Conservation (phyloP, 768 basidiomycete genomes). For the Gloeostereum incarnatum region DNA sequence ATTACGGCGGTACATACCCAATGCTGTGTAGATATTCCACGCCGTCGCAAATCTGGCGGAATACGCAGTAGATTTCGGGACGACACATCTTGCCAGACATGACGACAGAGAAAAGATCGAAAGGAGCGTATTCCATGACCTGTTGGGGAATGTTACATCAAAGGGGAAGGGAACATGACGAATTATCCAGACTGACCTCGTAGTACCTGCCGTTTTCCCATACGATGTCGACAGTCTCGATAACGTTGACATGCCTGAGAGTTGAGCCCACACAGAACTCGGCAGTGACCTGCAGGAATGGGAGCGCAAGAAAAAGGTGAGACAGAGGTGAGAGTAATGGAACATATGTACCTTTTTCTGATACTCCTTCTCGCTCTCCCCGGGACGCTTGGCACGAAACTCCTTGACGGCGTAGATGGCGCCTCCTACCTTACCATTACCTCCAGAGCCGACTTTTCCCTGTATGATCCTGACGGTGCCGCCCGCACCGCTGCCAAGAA, state of each 20-base stretch:
- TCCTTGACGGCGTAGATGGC: constrained; percentile 94
- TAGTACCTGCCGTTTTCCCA: constrained; percentile 97
- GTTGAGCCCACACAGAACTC: constrained; percentile 97
- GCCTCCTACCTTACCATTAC: constrained; percentile 72
- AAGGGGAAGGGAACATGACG: constrained; percentile 7
- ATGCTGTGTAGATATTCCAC: constrained; percentile 98
- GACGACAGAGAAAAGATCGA: constrained; percentile 97
- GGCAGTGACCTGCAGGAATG: too few relatives aligned
- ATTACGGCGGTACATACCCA: too few relatives aligned
- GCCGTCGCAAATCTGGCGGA: constrained; percentile 96
- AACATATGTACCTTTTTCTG: too few relatives aligned
- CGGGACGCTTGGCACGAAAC: constrained; percentile 81
- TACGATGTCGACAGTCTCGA: constrained; percentile 97
- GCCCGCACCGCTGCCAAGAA: constrained; percentile 95
- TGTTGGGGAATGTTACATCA: constrained; percentile 26
- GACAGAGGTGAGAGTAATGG: too few relatives aligned
- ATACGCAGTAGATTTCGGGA: constrained; percentile 98
- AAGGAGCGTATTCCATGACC: constrained; percentile 99
- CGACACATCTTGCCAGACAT: constrained; percentile 99
- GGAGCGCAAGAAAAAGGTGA: too few relatives aligned
- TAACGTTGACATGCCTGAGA: constrained; percentile 92
- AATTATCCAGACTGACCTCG: constrained; percentile 71
- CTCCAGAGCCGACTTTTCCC: too few relatives aligned
- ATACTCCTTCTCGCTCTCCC: constrained; percentile 94
- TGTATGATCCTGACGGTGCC: constrained; percentile 97